phyloP scores from a whole-genome alignment of 768 basidiomycete species.

The Dacryopinax primogenitus region DNA sequence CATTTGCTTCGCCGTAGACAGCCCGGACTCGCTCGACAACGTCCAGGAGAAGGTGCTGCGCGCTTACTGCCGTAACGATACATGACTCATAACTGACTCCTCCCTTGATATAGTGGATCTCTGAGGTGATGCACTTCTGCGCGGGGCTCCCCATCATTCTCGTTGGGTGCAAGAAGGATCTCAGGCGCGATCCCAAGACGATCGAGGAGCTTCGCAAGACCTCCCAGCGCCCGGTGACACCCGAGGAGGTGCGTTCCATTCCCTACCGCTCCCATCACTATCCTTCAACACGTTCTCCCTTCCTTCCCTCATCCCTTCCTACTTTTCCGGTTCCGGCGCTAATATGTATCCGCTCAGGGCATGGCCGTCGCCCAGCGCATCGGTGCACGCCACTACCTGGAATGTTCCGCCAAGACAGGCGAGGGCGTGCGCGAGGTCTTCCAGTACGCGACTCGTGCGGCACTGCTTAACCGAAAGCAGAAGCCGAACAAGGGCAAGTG shows the following conservation, averaged over 20 bases:
- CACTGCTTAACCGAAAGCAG: conserved; percentile 47
- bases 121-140: conserved; percentile 97
- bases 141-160: conserved; percentile 88
- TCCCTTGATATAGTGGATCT: conserved; percentile 68
- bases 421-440: conserved; percentile 98
- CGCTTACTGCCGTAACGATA: neutral
- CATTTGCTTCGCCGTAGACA: conserved; percentile 97
- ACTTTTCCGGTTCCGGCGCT: neutral
- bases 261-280: conserved; percentile 4
- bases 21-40: conserved; percentile 96
- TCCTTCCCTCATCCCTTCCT: neutral
- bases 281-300: neutral
- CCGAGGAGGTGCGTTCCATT: conserved; percentile 58
- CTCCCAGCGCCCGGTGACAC: conserved; percentile 84
- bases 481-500: conserved; percentile 21
- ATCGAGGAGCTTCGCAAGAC: conserved; percentile 91
- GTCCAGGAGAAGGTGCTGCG: conserved; percentile 88
- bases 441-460: conserved; percentile 91
- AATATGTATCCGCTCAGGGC: conserved; percentile 49
- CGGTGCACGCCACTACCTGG: conserved; percentile 88
- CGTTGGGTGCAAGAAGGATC: conserved; percentile 98
- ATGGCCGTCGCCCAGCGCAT: conserved; percentile 95
- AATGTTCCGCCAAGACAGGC: conserved; percentile 92
- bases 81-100: conserved; percentile 10
- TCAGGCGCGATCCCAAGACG: conserved; percentile 82